Percentiles rank a stretch among this genome's conserved stretches.
phyloP scores from a whole-genome alignment of 1,284 basidiomycete genomes.

The Baeospora myosura region DNA sequence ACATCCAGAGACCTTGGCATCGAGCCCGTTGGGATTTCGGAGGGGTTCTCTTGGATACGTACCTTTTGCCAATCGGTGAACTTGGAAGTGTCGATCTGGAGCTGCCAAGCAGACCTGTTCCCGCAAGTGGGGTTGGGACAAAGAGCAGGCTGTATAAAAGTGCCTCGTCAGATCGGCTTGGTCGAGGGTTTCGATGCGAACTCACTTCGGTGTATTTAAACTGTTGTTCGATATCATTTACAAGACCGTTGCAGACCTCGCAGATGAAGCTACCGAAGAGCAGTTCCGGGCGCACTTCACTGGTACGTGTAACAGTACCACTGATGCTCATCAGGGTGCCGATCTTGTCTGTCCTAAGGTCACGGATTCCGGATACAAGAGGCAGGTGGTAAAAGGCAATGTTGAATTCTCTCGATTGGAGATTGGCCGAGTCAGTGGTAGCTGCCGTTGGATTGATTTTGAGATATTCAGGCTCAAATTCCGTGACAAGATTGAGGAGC shows the following conservation, averaged over 20 bases:
- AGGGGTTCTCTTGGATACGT: slow-evolving; percentile 97
- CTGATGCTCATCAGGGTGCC: slow-evolving; percentile 91
- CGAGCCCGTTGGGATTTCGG: slow-evolving; percentile 96
- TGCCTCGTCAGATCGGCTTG: background rate
- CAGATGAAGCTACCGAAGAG: slow-evolving; percentile 93
- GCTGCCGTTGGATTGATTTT: slow-evolving; percentile 83
- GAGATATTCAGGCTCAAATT: slow-evolving; percentile 87
- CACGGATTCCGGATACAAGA: slow-evolving; percentile 91
- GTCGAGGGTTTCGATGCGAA: slow-evolving; percentile 21
- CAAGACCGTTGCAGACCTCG: slow-evolving; percentile 77
- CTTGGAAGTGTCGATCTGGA: slow-evolving; percentile 93
- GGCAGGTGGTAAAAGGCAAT: slow-evolving; percentile 97
- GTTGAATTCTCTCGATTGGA: slow-evolving; percentile 89
- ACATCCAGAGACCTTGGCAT: slow-evolving; percentile 98
- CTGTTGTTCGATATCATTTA: slow-evolving; percentile 97
- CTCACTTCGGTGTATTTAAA: slow-evolving; percentile 99
- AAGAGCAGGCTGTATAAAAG: slow-evolving; percentile 64
- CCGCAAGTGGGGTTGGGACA: slow-evolving; percentile 93
- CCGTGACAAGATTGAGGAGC: slow-evolving; percentile 81
- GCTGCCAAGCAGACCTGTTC: slow-evolving; percentile 86
- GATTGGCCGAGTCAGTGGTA: slow-evolving; percentile 74
- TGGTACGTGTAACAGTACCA: slow-evolving; percentile 95
- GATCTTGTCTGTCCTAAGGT: slow-evolving; percentile 87
- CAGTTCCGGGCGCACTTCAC: slow-evolving; percentile 94
- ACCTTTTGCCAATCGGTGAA: slow-evolving; percentile 99